Evolutionary conservation across 1,284 basidiomycete species (phyloP).

Genomic region (Peniophora sp.): DNA sequence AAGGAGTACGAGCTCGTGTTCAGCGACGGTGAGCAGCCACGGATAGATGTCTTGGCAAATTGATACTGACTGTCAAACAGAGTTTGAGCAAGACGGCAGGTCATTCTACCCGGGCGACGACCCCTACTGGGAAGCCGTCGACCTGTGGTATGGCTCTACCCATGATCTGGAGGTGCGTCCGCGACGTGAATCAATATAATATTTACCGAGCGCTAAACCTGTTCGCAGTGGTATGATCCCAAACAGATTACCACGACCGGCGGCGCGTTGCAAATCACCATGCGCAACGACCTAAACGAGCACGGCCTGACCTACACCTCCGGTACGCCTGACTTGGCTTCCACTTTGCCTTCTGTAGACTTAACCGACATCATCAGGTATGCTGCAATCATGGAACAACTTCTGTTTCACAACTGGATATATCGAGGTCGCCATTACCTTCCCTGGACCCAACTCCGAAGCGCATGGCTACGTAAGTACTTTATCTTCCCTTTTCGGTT

Average conservation of each 20-base stretch:
- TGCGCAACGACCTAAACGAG: constrained; percentile 43
- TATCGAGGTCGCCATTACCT: constrained; percentile 44
- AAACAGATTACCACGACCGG: constrained; percentile 64
- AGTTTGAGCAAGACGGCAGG: constrained; percentile 71
- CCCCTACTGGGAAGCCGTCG: constrained; percentile 63
- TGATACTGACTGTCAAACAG: too few species aligned
- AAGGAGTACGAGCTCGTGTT: constrained; percentile 59
- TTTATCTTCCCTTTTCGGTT: not conserved
- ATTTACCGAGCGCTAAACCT: too few species aligned
- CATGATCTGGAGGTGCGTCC: constrained; percentile 28
- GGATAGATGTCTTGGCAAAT: too few species aligned
- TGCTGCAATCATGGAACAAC: constrained; percentile 77
- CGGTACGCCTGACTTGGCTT: too few species aligned
- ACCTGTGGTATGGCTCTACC: constrained; percentile 54
- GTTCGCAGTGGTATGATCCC: constrained; percentile 77
- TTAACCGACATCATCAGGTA: constrained; percentile 25
- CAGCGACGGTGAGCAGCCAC: constrained; percentile 67
- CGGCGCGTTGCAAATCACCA: constrained; percentile 68
- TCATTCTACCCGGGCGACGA: constrained; percentile 66
- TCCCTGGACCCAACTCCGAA: constrained; percentile 19
- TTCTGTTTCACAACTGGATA: constrained; percentile 80
- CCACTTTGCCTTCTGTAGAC: too few species aligned
- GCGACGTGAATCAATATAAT: too few species aligned
- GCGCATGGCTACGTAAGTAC: not conserved
- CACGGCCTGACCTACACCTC: constrained; percentile 56